Evolutionary conservation across 2,329 filamentous ascomycete genomes (phyloP), one percentile per base, ranked within the genome.

Genomic region (Curvularia eragrostidis): DNA sequence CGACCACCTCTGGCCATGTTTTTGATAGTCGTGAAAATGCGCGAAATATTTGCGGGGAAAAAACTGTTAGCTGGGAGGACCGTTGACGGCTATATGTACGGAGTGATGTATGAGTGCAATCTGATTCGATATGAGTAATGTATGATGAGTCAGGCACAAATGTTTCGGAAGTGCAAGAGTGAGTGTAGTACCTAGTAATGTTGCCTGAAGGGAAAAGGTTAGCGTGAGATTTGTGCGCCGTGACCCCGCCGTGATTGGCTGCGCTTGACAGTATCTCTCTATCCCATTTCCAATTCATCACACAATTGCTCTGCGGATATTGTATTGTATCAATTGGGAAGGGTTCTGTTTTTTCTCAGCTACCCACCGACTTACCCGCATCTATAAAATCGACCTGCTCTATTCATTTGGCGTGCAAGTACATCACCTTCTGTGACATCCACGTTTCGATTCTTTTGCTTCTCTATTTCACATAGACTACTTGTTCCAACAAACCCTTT

Each of bases 1-100:
- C 72, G 68, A 23, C 74, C 72, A 52, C 72, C 67, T 65, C 71
- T 60, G 18, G 59, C 69, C 66, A 71, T 69, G 10, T 51, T 49
- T 54, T 58, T 64, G 18, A 66, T 21, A 5, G 61, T 49, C 9
- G 56, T 60, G 47, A 68, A 46, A 28, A 64, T 32, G 39, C 54
- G 65, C 24, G 57, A 50, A 67, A 70, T 73, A 56, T 65, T 70
- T 59, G 43, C 51, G 50, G 54, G 38, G 34, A 32, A 23, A 23
- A 34, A 18, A 10, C 5, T 34, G 23, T 10, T 15, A 18, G 32
- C 8, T 19, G 47, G 19, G 32, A 10, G 9, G 30, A 19, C 10
- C 5, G 15, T n/a, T n/a, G 26, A 36, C 5, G 24, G 26, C n/a
- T 12, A 36, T 24, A n/a, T 24, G 6, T 36, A 6, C 13, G n/a